Evolutionary conservation across 352 stramenopile genomes (phyloP).

Genomic region (Blastocystis sp.): DNA sequence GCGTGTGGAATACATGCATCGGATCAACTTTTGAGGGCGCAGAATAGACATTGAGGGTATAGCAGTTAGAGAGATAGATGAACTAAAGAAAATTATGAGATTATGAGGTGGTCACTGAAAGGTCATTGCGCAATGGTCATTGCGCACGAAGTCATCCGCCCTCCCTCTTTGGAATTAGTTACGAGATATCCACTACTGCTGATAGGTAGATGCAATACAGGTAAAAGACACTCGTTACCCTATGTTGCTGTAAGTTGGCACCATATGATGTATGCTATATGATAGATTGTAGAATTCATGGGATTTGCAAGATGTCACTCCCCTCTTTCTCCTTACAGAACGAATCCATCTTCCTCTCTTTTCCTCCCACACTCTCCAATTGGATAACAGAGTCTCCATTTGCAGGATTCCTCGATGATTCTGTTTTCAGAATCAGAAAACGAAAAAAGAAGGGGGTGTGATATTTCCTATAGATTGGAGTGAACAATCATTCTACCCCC

Average conservation of each 20-base stretch:
- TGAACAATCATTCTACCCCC: not conserved
- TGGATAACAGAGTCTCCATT: no score
- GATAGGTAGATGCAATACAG: no score
- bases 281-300: not conserved
- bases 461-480: no score
- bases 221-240: not conserved
- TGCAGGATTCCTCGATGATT: not conserved
- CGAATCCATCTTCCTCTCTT: not conserved
- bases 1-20: slow-evolving; percentile 28
- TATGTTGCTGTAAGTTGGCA: not conserved
- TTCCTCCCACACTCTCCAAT: no score
- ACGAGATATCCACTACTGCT: no score
- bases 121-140: not conserved
- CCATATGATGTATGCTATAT: no score
- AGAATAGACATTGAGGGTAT: slow-evolving; percentile 19
- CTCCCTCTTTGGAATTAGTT: no score
- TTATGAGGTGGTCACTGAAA: not conserved
- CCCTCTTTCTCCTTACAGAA: not conserved
- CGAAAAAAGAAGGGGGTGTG: not conserved
- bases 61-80: not conserved
- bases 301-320: not conserved
- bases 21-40: not conserved
- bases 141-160: not conserved
- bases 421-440: not conserved
- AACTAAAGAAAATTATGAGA: slow-evolving; percentile 18